Base-by-base conservation (phyloP, 495 filamentous ascomycete species). In the Lentithecium fluviatile region DNA sequence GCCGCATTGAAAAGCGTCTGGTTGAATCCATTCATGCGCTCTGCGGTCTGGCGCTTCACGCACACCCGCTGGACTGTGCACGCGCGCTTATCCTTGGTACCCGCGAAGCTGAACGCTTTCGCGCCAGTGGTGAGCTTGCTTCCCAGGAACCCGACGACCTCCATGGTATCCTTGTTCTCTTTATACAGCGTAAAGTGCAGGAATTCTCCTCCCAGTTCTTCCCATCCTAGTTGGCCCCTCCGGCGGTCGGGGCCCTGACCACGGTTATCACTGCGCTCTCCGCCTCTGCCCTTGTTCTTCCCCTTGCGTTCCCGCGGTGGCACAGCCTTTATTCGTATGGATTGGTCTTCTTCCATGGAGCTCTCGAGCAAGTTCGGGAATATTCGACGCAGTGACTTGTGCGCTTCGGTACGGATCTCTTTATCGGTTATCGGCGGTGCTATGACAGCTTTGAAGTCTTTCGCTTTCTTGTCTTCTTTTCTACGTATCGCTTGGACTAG, bases 81-180 rank as follows among this genome's bases (percentile, higher is more conserved):
- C 51, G 87, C 94, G 36, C 94, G 86, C 20, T 89, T 83, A 71
- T 98, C 94, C 75, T 98, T 98, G 51, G 92, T 97, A 7, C 94
- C 94, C 6, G 93, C 91, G 68, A 93, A 94, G 37, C 88, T 80
- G 67, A 97, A 91, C 53, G 75, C 76, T 61, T 85, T 85, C 2
- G 84, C 74, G 49, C 84, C 85, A 66, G 88, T 77, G 62, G 85
- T 85, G 32, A 95, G 68, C 17, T 83, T 77, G 45, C 84, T 83
- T 0, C 85, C 83, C 7, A 97, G 76, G 57, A 84, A 87, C 7
- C 81, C 83, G 25, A 95, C 78, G 0, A 88, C 86, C 62, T 98
- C 93, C 90, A 97, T 96, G 1, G 95, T 98, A 68, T 98, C 95
- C 66, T 91, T 91, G 73, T 98, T 98, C 74, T 97, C 94, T 76